phyloP scores from a whole-genome alignment of 169 alveolate species.

The Plasmodium berghei region DNA sequence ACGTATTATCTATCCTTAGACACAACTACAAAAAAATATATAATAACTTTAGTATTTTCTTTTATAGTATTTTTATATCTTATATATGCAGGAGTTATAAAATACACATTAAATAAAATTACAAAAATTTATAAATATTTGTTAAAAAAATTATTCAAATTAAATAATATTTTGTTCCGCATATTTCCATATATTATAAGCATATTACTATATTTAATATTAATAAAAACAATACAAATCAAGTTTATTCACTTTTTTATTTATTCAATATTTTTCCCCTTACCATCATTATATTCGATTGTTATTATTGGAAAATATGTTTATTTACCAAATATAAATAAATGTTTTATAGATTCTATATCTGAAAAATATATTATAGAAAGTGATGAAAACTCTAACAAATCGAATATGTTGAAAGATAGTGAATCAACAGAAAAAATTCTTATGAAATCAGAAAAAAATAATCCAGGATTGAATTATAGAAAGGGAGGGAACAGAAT shows the following conservation, averaged over 20 bases:
- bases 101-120: conserved; percentile 42
- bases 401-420: background rate
- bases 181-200: conserved; percentile 67
- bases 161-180: conserved; percentile 30
- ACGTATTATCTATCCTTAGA: conserved; percentile 25
- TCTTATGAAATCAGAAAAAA: background rate
- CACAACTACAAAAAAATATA: conserved; percentile 34
- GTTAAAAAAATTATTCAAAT: conserved; percentile 31
- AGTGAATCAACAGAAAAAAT: background rate
- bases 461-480: background rate
- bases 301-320: conserved; percentile 51
- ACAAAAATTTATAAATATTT: conserved; percentile 28
- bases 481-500: background rate
- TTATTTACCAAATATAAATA: conserved; percentile 21
- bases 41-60: conserved; percentile 2
- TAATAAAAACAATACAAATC: conserved; percentile 52
- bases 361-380: background rate
- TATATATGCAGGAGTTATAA: conserved; percentile 24
- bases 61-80: conserved; percentile 18
- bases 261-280: conserved; percentile 47
- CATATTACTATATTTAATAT: conserved; percentile 16
- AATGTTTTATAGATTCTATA: conserved; percentile 11
- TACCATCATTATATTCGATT: conserved; percentile 57
- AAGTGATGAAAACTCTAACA: background rate
- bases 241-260: conserved; percentile 38